phyloP scores from a whole-genome alignment of 768 basidiomycete genomes.

The Lenzites betulinus region DNA sequence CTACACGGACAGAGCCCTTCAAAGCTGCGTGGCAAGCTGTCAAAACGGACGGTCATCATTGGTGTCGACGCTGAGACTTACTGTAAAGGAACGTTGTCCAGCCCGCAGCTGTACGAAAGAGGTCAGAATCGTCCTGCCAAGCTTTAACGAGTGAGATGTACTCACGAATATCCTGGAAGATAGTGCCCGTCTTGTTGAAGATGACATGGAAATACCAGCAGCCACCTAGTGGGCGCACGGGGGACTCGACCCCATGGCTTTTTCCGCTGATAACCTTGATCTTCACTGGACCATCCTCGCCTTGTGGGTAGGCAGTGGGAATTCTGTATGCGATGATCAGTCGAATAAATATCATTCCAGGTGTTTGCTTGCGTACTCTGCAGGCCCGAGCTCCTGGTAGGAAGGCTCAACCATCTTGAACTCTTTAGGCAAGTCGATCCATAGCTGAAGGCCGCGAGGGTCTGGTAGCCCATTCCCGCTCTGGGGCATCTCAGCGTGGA shows the following conservation, averaged over 20 bases:
- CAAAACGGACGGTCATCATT: not conserved
- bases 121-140: not conserved
- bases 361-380: constrained; percentile 44
- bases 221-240: constrained; percentile 88
- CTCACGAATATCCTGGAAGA: constrained; percentile 86
- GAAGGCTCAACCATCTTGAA: constrained; percentile 84
- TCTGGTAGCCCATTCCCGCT: constrained; percentile 66
- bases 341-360: not conserved
- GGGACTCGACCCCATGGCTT: constrained; percentile 83
- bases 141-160: not conserved
- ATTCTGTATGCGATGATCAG: constrained; percentile 44
- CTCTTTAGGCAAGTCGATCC: constrained; percentile 81
- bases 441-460: constrained; percentile 84
- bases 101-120: constrained; percentile 52
- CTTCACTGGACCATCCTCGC: constrained; percentile 62
- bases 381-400: constrained; percentile 79
- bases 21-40: constrained; percentile 45
- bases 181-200: constrained; percentile 58
- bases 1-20: constrained; percentile 67
- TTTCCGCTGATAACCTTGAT: constrained; percentile 90
- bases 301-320: constrained; percentile 72
- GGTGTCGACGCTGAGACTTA: constrained; percentile 37
- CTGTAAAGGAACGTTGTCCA: constrained; percentile 93
- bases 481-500: constrained; percentile 90
- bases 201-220: constrained; percentile 90